These are phyloP conservation scores for Trichophyton benhamiae DNA, from an alignment of 2,329 filamentous ascomycete species.

Conservation along the genomic window DNA sequence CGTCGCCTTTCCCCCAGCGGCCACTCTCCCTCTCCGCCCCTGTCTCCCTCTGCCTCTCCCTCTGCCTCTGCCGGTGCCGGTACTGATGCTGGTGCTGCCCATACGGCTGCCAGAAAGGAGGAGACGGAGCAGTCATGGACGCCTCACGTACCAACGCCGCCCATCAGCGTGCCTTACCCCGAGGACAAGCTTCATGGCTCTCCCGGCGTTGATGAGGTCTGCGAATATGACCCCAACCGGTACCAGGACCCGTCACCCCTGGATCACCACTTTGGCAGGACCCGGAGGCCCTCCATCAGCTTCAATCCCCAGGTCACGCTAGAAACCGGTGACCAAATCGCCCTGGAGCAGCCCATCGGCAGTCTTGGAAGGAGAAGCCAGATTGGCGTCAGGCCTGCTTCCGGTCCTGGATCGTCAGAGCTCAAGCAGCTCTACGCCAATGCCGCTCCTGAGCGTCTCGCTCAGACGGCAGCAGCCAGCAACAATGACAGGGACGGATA, in stretches of 20 bases:
- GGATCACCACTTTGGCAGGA: slow-evolving; percentile 29
- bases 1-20: neutral
- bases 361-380: slow-evolving; percentile 1
- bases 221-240: slow-evolving; percentile 23
- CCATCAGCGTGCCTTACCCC: slow-evolving; percentile 32
- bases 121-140: slow-evolving; percentile 3
- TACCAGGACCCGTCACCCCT: slow-evolving; percentile 28
- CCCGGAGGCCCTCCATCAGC: slow-evolving; percentile 31
- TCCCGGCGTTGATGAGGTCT: slow-evolving; percentile 15
- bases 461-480: neutral
- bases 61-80: neutral
- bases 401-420: neutral
- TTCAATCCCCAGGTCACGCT: slow-evolving; percentile 31
- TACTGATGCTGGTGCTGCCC: neutral
- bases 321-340: slow-evolving; percentile 29
- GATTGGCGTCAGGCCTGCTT: neutral
- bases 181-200: slow-evolving; percentile 20
- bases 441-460: neutral
- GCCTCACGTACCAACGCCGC: slow-evolving; percentile 10
- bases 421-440: neutral
- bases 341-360: slow-evolving; percentile 28
- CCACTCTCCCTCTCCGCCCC: neutral
- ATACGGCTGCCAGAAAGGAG: neutral
- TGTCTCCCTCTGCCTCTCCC: neutral
- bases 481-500: neutral